phyloP scores from a whole-genome alignment of 2,329 filamentous ascomycete genomes.

The Ascocoryne sarcoides region DNA sequence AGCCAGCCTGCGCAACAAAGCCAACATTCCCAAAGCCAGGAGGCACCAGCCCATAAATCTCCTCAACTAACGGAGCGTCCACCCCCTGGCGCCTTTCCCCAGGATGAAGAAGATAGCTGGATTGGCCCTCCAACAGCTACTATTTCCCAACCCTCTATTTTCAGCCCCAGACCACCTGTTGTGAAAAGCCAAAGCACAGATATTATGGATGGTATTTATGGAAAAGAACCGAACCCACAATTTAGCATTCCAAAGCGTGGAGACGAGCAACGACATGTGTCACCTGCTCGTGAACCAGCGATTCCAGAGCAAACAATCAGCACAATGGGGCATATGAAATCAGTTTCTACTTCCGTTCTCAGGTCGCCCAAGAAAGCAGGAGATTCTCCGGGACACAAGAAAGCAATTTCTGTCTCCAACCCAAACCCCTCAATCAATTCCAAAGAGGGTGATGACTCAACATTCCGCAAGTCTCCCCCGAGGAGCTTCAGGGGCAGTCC shows the following conservation, averaged over 20 bases:
- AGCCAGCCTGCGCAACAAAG: constrained; percentile 13
- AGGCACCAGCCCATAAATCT: constrained; percentile 11
- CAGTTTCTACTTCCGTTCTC: constrained; percentile 52
- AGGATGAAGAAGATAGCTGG: constrained; percentile 53
- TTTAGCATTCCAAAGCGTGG: constrained; percentile 37
- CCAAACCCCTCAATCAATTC: constrained; percentile 47
- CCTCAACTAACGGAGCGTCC: constrained; percentile 11
- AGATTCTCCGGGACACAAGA: constrained; percentile 37
- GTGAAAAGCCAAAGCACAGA: constrained; percentile 54
- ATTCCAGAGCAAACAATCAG: constrained; percentile 25
- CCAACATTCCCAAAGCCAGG: constrained; percentile 9
- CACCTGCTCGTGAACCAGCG: constrained; percentile 23
- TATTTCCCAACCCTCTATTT: constrained; percentile 26
- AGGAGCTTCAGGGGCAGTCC: constrained; percentile 61
- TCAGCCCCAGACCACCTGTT: constrained; percentile 42
- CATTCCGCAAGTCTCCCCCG: constrained; percentile 43
- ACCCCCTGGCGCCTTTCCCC: constrained; percentile 51
- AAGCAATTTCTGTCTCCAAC: constrained; percentile 53
- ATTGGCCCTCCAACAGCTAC: constrained; percentile 41
- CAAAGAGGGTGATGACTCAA: constrained; percentile 13
- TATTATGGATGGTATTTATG: constrained; percentile 47
- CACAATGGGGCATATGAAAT: constrained; percentile 47
- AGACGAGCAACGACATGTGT: constrained; percentile 27
- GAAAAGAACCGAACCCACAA: constrained; percentile 39
- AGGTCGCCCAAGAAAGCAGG: constrained; percentile 38